Percentiles rank a stretch among this genome's conserved stretches.
phyloP scores from a whole-genome alignment of 2,329 filamentous ascomycete genomes.

The Cordyceps fumosorosea region DNA sequence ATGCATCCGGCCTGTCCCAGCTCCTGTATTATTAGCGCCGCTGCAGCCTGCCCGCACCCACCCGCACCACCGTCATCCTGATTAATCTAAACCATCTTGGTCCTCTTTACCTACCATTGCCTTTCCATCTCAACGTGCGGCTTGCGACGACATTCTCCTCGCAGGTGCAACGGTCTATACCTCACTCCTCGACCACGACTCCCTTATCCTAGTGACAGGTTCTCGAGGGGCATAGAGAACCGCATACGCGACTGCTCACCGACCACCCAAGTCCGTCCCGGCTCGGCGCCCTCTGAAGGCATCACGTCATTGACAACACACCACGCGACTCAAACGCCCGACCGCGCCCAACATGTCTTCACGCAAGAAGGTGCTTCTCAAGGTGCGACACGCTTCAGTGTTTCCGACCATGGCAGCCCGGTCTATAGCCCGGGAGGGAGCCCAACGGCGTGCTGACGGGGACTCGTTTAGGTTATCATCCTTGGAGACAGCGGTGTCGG shows the following conservation, averaged over 20 bases:
- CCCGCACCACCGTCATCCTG: constrained; percentile 2
- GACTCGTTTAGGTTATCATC: constrained; percentile 75
- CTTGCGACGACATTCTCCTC: constrained; percentile 1
- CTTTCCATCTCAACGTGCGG: constrained; percentile 1
- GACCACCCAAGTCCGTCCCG: neutral
- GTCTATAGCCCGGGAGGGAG: neutral
- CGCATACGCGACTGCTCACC: neutral
- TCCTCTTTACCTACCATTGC: neutral
- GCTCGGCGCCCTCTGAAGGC: neutral
- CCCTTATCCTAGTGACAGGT: neutral
- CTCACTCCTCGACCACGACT: neutral
- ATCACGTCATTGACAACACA: constrained; percentile 14
- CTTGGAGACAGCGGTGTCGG: constrained; percentile 97
- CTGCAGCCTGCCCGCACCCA: constrained; percentile 3
- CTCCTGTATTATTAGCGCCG: constrained; percentile 2
- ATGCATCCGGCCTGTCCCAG: constrained; percentile 7
- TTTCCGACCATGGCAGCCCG: neutral
- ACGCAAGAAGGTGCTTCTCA: constrained; percentile 84
- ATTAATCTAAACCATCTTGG: neutral
- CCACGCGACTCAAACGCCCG: constrained; percentile 16
- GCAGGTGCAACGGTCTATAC: neutral
- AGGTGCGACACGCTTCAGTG: constrained; percentile 47
- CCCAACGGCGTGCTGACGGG: constrained; percentile 14
- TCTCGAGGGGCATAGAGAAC: neutral
- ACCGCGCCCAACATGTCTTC: constrained; percentile 54